Base-by-base conservation (phyloP, 1,284 basidiomycete species). In the Heterobasidion annosum region DNA sequence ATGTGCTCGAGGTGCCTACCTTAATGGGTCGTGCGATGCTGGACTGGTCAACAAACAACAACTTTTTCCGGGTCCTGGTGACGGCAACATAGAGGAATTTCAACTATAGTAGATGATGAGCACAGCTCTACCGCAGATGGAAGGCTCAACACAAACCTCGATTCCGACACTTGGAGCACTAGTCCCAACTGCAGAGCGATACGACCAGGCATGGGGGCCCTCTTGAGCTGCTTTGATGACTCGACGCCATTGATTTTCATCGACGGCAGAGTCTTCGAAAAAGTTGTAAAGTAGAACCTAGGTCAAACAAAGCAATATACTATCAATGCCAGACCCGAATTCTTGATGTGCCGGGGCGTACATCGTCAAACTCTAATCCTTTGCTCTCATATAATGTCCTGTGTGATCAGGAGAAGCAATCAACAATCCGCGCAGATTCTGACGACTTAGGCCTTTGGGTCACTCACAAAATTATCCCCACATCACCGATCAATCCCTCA, bases 381-480 rank as follows among this genome's bases (percentile, higher is more conserved):
- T 89, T 89, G 72, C 79, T 82, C 51, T 89, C 83, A 57, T 85
- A 85, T 0, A 88, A 64, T 0, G 86, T 88, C 71, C 85, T 88
- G 33, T 16, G 18, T 33, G 3, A 13, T 25, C 25, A n/a, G 33
- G 15, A 2, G 33, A 49, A 49, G 33, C 33, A 5, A 32, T 43
- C 13, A 43, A 8, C 25, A 25, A 25, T 25, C 25, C 25, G 25
- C 25, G 25, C 25, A 25, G 25, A 25, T 25, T 25, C 25, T 25
- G 25, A 25, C 25, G 3, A 25, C 25, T 25, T 5, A 47, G 34
- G 34, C 51, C 25, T 34, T 52, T 42, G 40, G 45, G 19, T 12
- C 37, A 58, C 79, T 56, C 57, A 86, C 85, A 86, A 70, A 44
- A 88, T 78, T 2, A 83, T 55, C 8, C 82, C 83, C 19, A 83